A percentile compares a stretch with the other conserved stretches of the same genome.
These are phyloP conservation scores for Paraphoma sp. DNA, from an alignment of 2,329 filamentous ascomycete genomes.

Conservation along the genomic window DNA sequence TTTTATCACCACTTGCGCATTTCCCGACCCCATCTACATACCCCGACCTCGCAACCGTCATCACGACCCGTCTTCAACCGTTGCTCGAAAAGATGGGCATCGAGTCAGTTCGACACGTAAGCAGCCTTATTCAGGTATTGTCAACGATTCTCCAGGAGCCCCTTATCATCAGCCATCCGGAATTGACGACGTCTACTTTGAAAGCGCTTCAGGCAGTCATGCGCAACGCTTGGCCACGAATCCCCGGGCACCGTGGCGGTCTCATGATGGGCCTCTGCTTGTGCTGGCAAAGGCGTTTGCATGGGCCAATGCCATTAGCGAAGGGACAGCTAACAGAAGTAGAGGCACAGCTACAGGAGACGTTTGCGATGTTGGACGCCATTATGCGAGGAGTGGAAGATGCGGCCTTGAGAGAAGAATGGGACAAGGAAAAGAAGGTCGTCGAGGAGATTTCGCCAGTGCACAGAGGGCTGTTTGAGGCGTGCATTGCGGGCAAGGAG, in stretches of 20 bases:
- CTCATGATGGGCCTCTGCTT: conserved; percentile 65
- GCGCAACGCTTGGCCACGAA: conserved; percentile 71
- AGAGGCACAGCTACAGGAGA: conserved; percentile 27
- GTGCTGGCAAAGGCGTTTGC: conserved; percentile 41
- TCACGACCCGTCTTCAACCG: conserved; percentile 59
- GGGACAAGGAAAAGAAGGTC: conserved; percentile 23
- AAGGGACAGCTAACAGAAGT: conserved; percentile 12
- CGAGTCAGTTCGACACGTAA: conserved; percentile 70
- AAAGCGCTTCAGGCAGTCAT: conserved; percentile 65
- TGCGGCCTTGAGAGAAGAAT: conserved; percentile 7
- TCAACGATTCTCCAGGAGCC: conserved; percentile 71
- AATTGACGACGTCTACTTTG: conserved; percentile 61
- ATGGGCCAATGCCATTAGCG: conserved; percentile 24
- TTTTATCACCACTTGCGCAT: conserved; percentile 59
- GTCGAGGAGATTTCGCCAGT: conserved; percentile 8
- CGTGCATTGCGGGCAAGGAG: background rate
- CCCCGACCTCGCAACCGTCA: conserved; percentile 61
- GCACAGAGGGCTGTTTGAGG: conserved; percentile 18
- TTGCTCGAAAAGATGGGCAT: conserved; percentile 67
- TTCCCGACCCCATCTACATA: conserved; percentile 59
- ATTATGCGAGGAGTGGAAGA: conserved; percentile 26
- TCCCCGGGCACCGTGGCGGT: conserved; percentile 68
- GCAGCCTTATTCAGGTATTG: conserved; percentile 72
- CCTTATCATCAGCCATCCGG: conserved; percentile 64
- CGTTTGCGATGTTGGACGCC: conserved; percentile 34